Evolutionary conservation across 2,329 filamentous ascomycete species (phyloP).

Genomic region (Claviceps humidiphila): DNA sequence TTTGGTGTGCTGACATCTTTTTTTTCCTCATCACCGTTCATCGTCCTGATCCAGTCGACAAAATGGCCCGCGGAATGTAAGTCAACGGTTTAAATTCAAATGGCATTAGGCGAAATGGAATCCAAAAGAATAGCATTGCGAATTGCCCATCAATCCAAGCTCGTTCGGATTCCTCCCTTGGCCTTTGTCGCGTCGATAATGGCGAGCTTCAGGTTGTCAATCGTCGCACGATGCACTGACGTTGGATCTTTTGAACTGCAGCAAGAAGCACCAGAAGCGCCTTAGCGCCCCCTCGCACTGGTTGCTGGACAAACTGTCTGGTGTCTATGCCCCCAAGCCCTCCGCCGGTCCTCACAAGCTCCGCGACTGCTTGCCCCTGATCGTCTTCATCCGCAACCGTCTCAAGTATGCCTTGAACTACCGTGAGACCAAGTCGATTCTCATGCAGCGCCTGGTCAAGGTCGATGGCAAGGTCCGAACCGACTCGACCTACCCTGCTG

Average conservation of each 20-base stretch:
- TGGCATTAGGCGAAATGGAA: not conserved
- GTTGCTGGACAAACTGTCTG: slow-evolving; percentile 99
- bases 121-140: not conserved
- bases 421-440: slow-evolving; percentile 92
- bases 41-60: slow-evolving; percentile 29
- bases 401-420: slow-evolving; percentile 99
- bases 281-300: slow-evolving; percentile 98
- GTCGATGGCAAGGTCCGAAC: slow-evolving; percentile 99
- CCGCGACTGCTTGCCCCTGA: slow-evolving; percentile 95
- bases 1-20: slow-evolving; percentile 11
- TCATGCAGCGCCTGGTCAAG: slow-evolving; percentile 99
- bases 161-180: too few relatives aligned
- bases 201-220: not conserved
- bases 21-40: slow-evolving; percentile 22
- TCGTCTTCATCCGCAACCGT: slow-evolving; percentile 94
- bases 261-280: slow-evolving; percentile 99
- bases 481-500: slow-evolving; percentile 91
- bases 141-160: not conserved
- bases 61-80: slow-evolving; percentile 54
- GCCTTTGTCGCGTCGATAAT: not conserved
- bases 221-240: not conserved
- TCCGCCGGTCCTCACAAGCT: slow-evolving; percentile 94
- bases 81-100: slow-evolving; percentile 14
- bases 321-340: slow-evolving; percentile 61
- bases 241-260: slow-evolving; percentile 22